Percentiles rank a stretch among this genome's conserved stretches.
Evolutionary conservation across 2,329 filamentous ascomycete genomes (phyloP).

Genomic region (Cordyceps cicadae): DNA sequence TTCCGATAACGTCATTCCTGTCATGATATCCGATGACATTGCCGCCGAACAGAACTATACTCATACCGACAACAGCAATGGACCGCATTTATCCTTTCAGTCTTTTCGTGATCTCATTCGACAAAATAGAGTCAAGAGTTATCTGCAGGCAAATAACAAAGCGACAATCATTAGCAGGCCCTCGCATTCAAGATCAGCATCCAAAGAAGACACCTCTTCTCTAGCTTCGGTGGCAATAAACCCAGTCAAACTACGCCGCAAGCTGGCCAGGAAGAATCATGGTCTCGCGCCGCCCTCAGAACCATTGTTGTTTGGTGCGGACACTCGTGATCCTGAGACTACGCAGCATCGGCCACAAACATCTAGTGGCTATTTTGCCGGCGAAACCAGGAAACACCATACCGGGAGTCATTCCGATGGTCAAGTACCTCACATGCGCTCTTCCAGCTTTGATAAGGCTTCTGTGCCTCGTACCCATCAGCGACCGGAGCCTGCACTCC

Average conservation of each 20-base stretch:
- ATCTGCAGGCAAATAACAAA: constrained; percentile 5
- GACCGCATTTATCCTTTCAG: constrained; percentile 3
- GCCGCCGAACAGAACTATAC: constrained; percentile 2
- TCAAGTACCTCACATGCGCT: neutral
- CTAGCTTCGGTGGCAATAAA: neutral
- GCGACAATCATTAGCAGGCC: neutral
- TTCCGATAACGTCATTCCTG: constrained; percentile 33
- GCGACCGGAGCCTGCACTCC: neutral
- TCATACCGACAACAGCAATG: constrained; percentile 11
- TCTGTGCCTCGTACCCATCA: neutral
- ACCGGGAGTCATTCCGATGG: neutral
- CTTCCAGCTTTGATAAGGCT: neutral
- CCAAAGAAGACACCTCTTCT: neutral
- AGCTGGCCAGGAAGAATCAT: neutral
- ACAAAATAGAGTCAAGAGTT: constrained; percentile 1
- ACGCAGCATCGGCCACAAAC: neutral
- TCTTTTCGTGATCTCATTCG: constrained; percentile 13
- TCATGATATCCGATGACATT: constrained; percentile 25
- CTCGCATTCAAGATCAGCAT: constrained; percentile 1
- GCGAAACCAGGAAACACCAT: neutral
- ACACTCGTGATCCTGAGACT: neutral
- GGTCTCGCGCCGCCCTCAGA: neutral
- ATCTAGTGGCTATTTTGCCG: neutral
- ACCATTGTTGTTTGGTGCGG: neutral
- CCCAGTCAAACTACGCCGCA: neutral